Base-by-base conservation (phyloP, 805 yeast species). In the Sugiyamaella marilandica region DNA sequence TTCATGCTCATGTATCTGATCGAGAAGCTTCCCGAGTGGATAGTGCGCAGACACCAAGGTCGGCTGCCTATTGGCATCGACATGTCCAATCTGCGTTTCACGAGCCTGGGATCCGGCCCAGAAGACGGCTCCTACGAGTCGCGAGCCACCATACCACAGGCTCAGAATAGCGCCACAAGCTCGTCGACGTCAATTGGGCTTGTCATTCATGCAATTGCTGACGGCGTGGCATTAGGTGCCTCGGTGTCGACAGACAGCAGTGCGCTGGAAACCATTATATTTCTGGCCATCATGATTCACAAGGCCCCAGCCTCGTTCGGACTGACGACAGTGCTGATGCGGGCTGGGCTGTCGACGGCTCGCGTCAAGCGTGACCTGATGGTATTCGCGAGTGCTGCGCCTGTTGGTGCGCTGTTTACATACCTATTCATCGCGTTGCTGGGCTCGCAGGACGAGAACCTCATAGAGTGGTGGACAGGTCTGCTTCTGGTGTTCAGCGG, bases 231-330 rank as follows among this genome's bases (percentile, higher is more conserved):
- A 0, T 69, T 86, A 34, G 89, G 90, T 0, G 78, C 89, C 0
- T 74, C 85, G 0, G 72, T 75, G 47, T 65, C 75, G 21, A 54
- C 77, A 10, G 61, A 70, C 18, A 69, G 69, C 52, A 61, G 67
- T 8, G 65, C 72, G 5, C 66, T 76, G 35, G 74, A 69, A 54
- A 35, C 71, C 45, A 58, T 81, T 36, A 79, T 86, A 48, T 77
- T 83, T 45, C 48, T 82, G 10, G 83, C 87, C 10, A 78, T 86
- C 29, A 73, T 85, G 54, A 62, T 84, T 32, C 94, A 86, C 70
- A 86, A 86, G 65, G 71, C 85, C 4, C 94, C 94, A 0, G 84
- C 92, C 0, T 75, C 88, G 4, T 83, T 86, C 64, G 85, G 90
- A 39, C 72, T 86, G 41, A 65, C 79, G 3, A 74, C 87, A 1